Evolutionary conservation across 2,329 filamentous ascomycete species (phyloP).

Genomic region (Ophiocordyceps sinensis): DNA sequence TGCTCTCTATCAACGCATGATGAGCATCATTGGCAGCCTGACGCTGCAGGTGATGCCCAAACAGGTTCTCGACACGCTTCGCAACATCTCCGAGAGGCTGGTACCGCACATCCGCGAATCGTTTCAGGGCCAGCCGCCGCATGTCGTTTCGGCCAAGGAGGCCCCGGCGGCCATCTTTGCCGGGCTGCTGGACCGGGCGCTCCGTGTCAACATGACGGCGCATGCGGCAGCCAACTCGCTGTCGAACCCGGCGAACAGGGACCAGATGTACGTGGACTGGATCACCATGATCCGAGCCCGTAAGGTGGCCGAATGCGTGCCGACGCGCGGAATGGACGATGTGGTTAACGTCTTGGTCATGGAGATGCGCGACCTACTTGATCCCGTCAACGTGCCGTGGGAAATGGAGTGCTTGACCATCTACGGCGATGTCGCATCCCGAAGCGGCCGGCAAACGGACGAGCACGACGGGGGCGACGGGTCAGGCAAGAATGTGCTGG

Average conservation of each 20-base stretch:
- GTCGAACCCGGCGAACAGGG: conserved; percentile 73
- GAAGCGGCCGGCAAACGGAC: conserved; percentile 25
- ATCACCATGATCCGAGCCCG: conserved; percentile 49
- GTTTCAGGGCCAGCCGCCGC: conserved; percentile 70
- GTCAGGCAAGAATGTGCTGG: conserved; percentile 52
- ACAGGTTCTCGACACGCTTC: conserved; percentile 70
- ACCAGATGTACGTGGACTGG: conserved; percentile 94
- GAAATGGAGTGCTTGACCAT: conserved; percentile 48
- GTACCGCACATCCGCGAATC: conserved; percentile 71
- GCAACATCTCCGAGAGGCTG: conserved; percentile 71
- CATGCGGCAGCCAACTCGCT: conserved; percentile 91
- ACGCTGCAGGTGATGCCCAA: conserved; percentile 86
- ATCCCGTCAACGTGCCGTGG: conserved; percentile 52
- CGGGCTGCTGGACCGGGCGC: conserved; percentile 68
- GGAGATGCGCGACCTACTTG: conserved; percentile 57
- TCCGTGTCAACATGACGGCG: conserved; percentile 84
- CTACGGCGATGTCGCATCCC: conserved; percentile 40
- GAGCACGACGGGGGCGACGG: conserved; percentile 11
- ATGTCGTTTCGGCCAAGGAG: conserved; percentile 78
- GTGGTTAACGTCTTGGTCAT: conserved; percentile 45
- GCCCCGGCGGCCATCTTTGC: conserved; percentile 82
- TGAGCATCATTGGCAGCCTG: conserved; percentile 76
- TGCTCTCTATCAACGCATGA: conserved; percentile 92
- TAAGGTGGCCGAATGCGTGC: conserved; percentile 49
- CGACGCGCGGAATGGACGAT: conserved; percentile 50